phyloP scores from a whole-genome alignment of 1,284 basidiomycete genomes.

The Cryptococcus amylolentus region DNA sequence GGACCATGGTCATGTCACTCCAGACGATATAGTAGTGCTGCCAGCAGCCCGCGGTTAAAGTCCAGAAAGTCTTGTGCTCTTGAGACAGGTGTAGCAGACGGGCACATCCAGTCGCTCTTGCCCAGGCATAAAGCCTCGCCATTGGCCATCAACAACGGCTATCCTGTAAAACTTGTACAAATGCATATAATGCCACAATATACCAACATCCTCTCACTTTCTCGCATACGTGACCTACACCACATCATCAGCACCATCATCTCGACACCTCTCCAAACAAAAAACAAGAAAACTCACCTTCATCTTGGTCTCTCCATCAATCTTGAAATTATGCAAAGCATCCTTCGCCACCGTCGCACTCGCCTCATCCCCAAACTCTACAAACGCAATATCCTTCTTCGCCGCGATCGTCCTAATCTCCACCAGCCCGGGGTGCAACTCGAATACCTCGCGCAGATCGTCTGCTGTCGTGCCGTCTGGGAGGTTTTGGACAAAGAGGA shows the following conservation, averaged over 20 bases:
- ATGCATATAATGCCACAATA: neutral
- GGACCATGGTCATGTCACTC: no score
- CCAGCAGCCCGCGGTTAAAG: no score
- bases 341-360: constrained; percentile 88
- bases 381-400: constrained; percentile 93
- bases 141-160: neutral
- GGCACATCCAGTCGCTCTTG: no score
- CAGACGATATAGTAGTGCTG: no score
- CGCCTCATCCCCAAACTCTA: constrained; percentile 87
- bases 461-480: constrained; percentile 84
- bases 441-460: constrained; percentile 80
- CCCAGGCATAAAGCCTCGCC: neutral
- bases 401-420: constrained; percentile 96
- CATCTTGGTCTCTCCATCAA: constrained; percentile 94
- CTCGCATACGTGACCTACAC: constrained; percentile 42
- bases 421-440: constrained; percentile 86
- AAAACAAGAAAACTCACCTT: constrained; percentile 59
- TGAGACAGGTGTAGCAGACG: no score
- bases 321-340: constrained; percentile 90
- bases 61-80: no score
- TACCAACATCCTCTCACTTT: constrained; percentile 19
- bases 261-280: neutral
- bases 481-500: constrained; percentile 94
- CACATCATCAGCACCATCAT: neutral
- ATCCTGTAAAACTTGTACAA: neutral